Base-by-base conservation (phyloP, 1,139 yeast genomes). In the Candida anutae region DNA sequence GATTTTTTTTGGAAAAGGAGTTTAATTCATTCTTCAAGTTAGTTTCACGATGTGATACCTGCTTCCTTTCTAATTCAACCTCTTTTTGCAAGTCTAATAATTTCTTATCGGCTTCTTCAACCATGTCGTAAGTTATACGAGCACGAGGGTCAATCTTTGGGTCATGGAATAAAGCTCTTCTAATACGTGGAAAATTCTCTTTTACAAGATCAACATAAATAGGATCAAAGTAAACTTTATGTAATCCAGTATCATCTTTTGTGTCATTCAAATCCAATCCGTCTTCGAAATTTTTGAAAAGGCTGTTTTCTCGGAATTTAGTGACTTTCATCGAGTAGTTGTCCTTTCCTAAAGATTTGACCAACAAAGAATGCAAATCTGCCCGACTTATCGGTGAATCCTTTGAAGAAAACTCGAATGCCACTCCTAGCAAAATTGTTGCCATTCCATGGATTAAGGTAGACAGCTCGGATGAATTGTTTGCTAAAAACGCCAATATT, bases 171-270 rank as follows among this genome's bases (percentile, higher is more conserved):
- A 90, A 58, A 0, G 95, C 78, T 28, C 77, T 69, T 35, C 70
- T 72, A 21, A 90, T 74, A 30, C 95, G 63, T 12, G 71, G 57
- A 38, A 70, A 74, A 43, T 84, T 82, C 6, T 80, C 93, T 39
- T 76, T 79, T 28, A 90, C 56, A 31, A 85, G 55, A 4, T 61
- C 60, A 3, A 84, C 77, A 45, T 84, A 85, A 3, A 65, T 56
- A 0, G 69, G 46, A 37, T 78, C 81, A 45, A 90, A 80, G 41
- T 70, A 85, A 1, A 88, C 84, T 32, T 76, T 74, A 0, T 97
- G 98, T 22, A 88, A 62, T 1, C 98, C 98, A 1, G 94, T 77
- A 3, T 74, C 78, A 46, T 85, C 94, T 36, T 72, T 69, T 9
- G 27, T 49, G 35, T 26, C 38, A 35, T 22, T 46, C 21, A 34